Percentiles rank a stretch among this genome's conserved stretches.
These are phyloP conservation scores for Pyrenophora seminiperda DNA, from an alignment of 2,329 filamentous ascomycete species.

Conservation along the genomic window DNA sequence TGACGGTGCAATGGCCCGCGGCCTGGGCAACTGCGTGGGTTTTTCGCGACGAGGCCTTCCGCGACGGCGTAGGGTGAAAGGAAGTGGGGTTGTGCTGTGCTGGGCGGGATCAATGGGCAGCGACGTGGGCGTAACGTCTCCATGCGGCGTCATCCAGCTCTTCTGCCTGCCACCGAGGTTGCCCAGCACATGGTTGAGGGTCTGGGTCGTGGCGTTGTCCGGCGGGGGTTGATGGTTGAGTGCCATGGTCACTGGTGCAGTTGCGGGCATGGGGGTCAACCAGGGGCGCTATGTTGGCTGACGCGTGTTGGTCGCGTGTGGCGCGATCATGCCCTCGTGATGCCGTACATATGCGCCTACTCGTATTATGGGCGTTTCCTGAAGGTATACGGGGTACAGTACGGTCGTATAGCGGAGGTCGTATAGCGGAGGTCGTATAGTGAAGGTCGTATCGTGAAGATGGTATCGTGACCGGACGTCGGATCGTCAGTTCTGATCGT, in stretches of 20 bases:
- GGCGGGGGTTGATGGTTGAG: slow-evolving; percentile 6
- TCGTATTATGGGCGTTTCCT: too few relatives aligned
- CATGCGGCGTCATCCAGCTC: slow-evolving; percentile 37
- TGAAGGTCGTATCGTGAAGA: too few relatives aligned
- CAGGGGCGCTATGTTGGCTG: too few relatives aligned
- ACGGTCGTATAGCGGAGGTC: too few relatives aligned
- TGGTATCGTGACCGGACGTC: too few relatives aligned
- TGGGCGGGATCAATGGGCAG: not conserved
- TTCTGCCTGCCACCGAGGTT: slow-evolving; percentile 38
- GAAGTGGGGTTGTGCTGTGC: not conserved
- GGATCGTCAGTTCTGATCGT: too few relatives aligned
- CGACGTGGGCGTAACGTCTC: not conserved
- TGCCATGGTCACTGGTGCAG: slow-evolving; percentile 19
- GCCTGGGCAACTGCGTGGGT: not conserved
- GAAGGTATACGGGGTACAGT: too few relatives aligned
- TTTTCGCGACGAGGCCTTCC: slow-evolving; percentile 21
- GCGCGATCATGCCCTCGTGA: too few relatives aligned
- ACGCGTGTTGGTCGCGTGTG: too few relatives aligned
- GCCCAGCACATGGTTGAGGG: slow-evolving; percentile 38
- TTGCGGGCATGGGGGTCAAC: not conserved
- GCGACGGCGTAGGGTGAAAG: slow-evolving; percentile 11
- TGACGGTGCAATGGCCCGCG: not conserved
- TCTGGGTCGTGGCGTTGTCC: slow-evolving; percentile 22
- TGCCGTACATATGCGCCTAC: too few relatives aligned
- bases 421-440: too few relatives aligned